These are phyloP conservation scores for Nothomitra cinnamomea DNA, from an alignment of 2,329 filamentous ascomycete genomes.

Conservation along the genomic window DNA sequence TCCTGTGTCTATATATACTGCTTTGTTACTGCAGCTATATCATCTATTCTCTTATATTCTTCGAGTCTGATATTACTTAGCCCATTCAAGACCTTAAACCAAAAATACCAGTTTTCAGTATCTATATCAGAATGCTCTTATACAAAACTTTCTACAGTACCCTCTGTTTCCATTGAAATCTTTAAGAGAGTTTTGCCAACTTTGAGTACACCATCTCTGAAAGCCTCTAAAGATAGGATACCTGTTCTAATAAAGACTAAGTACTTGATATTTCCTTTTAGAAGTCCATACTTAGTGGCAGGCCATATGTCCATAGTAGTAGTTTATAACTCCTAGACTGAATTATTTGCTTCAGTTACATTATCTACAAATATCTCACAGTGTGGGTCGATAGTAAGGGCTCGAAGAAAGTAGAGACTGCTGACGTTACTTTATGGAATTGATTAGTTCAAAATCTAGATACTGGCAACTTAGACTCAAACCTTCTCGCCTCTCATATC, in stretches of 20 bases:
- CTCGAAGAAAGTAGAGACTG: slow-evolving; percentile 18
- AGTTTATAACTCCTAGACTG: slow-evolving; percentile 14
- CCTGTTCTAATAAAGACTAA: slow-evolving; percentile 19
- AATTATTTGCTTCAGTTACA: slow-evolving; percentile 18
- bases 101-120: slow-evolving; percentile 16
- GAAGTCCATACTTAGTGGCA: slow-evolving; percentile 13
- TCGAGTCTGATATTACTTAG: slow-evolving; percentile 15
- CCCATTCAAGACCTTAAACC: slow-evolving; percentile 20
- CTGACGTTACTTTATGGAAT: slow-evolving; percentile 18
- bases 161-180: slow-evolving; percentile 18
- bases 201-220: slow-evolving; percentile 8
- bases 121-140: background rate
- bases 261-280: slow-evolving; percentile 18
- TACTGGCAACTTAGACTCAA: too few species aligned
- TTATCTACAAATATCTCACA: slow-evolving; percentile 15
- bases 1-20: slow-evolving; percentile 19
- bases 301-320: slow-evolving; percentile 18
- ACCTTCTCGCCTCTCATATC: too few species aligned
- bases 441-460: too few species aligned
- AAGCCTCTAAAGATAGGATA: slow-evolving; percentile 6
- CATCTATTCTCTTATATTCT: slow-evolving; percentile 12
- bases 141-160: slow-evolving; percentile 12
- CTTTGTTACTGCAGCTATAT: slow-evolving; percentile 15
- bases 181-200: slow-evolving; percentile 14
- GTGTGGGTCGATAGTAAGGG: slow-evolving; percentile 11